Evolutionary conservation across 306 rosid genomes (phyloP).

Genomic region (Sesbania bispinosa): DNA sequence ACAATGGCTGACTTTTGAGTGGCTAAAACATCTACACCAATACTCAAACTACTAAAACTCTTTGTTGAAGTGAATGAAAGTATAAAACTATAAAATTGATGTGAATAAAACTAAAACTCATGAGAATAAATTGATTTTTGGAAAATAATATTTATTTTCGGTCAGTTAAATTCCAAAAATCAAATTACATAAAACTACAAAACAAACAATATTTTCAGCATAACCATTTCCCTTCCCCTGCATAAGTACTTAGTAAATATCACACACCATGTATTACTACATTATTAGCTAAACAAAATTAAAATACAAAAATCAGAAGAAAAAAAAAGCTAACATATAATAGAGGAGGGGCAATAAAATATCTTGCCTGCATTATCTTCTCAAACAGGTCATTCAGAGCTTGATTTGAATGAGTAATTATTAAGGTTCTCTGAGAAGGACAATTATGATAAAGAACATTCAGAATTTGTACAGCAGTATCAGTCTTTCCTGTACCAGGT

Average conservation of each 20-base stretch:
- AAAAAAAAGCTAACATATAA: not conserved
- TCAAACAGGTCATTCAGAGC: slow-evolving; percentile 96
- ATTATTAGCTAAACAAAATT: not conserved
- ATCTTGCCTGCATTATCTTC: slow-evolving; percentile 84
- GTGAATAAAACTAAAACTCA: too few relatives aligned
- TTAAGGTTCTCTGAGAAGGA: slow-evolving; percentile 94
- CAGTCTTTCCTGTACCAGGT: slow-evolving; percentile 99
- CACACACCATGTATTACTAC: not conserved
- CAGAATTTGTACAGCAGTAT: slow-evolving; percentile 96
- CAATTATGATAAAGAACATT: slow-evolving; percentile 97
- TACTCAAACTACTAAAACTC: not conserved
- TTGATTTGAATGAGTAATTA: slow-evolving; percentile 96
- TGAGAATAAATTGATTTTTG: too few relatives aligned
- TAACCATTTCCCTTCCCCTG: not conserved
- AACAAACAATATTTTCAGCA: not conserved
- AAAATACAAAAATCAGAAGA: not conserved
- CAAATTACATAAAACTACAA: not conserved
- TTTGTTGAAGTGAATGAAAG: too few relatives aligned
- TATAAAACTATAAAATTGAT: too few relatives aligned
- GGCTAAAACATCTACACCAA: not conserved
- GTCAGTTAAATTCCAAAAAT: not conserved
- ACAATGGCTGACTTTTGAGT: not conserved
- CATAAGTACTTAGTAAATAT: slow-evolving; percentile 1
- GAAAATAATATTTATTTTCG: not conserved
- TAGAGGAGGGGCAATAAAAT: not conserved